Base-by-base conservation (phyloP, 768 basidiomycete genomes). In the Boletus tylopilopsis region DNA sequence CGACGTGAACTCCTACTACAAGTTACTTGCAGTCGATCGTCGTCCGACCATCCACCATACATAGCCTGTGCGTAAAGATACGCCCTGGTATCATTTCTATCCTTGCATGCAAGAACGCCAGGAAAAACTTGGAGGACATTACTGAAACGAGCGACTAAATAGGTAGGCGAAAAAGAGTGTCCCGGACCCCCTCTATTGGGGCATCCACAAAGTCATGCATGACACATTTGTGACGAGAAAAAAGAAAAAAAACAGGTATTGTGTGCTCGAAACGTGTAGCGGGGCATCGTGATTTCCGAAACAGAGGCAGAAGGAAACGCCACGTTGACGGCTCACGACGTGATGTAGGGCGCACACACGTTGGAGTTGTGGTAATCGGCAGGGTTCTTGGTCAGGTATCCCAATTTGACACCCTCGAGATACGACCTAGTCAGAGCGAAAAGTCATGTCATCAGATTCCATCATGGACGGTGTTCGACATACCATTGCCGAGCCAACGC, bases 361-460 rank as follows among this genome's bases (percentile, higher is more conserved):
- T 78, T 58, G 0, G 80, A 73, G 58, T 90, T 66, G 52, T 82
- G 48, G 29, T 79, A 63, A 52, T 68, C 50, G 0, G 84, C 73
- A 3, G 87, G 87, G 60, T 90, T 78, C 50, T 71, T 49, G 0
- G 84, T 88, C 23, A 90, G 67, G 67, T 75, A 87, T 1, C 85
- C 85, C 6, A 71, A 64, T 18, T 68, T 49, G 12, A 85, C 61
- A 16, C 79, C 87, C 42, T 85, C 79, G 25, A 81, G 62, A 60
- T 90, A 90, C 2, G 85, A 85, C 87, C 87, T 87, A 30, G 13
- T 13, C 12, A 30, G 6, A 13, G 6, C 29, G 11, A 13, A 30
- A 30, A 30, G 13, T 29, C 12, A 12, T 2, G 29, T 30, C 29
- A 30, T 30, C 13, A 13, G 13, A n/a, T n/a, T n/a, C n/a, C n/a